Evolutionary conservation across 257 asterid genomes (phyloP).

Genomic region (Pogostemon cablin): DNA sequence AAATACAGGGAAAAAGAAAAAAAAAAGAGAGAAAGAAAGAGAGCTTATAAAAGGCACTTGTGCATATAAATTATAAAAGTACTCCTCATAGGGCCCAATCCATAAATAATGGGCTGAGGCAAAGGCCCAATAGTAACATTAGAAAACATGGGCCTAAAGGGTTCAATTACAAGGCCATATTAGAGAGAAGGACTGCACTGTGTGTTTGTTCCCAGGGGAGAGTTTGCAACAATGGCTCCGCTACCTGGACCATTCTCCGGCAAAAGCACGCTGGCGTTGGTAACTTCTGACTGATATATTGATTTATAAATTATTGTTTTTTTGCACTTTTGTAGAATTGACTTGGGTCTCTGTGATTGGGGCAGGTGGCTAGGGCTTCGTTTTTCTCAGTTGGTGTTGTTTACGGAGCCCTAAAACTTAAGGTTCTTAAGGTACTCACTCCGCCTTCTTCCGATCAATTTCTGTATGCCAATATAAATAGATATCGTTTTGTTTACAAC

Average conservation of each 20-base stretch:
- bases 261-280: constrained; percentile 51
- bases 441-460: not conserved
- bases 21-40: no score
- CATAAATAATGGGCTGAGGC: not conserved
- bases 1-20: no score
- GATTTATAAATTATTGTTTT: constrained; percentile 14
- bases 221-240: constrained; percentile 42
- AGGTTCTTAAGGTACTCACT: constrained; percentile 49
- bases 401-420: constrained; percentile 58
- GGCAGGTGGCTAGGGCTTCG: constrained; percentile 70
- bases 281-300: constrained; percentile 22
- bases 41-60: no score
- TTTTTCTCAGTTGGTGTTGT: constrained; percentile 55
- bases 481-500: not conserved
- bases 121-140: not conserved
- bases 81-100: no score
- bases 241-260: constrained; percentile 54
- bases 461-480: constrained; percentile 4
- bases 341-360: constrained; percentile 21
- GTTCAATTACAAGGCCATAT: not conserved
- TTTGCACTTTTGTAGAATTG: not conserved
- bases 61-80: no score
- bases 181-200: no score
- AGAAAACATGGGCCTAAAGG: not conserved
- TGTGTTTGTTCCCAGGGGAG: no score